Conservation (phyloP, 768 basidiomycete species). For the Auricularia heimuer region DNA sequence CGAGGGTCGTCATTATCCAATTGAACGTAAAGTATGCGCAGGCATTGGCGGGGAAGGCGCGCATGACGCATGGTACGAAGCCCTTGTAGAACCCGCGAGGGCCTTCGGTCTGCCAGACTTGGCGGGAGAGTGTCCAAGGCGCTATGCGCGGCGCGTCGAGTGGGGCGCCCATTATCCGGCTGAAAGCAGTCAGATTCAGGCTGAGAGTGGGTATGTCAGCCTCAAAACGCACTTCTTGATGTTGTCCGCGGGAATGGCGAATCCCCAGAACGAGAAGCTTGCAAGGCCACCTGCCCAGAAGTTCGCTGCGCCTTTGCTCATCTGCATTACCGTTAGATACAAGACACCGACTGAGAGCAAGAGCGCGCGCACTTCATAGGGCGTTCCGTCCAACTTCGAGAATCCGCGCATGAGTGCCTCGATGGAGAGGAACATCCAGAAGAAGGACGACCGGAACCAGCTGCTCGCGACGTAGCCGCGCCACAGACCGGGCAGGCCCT, state of each 20-base stretch:
- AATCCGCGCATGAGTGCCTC: constrained; percentile 61
- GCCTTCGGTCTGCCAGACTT: constrained; percentile 46
- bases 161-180: constrained; percentile 58
- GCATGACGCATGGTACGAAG: constrained; percentile 52
- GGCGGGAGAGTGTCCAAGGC: constrained; percentile 38
- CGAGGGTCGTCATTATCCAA: constrained; percentile 52
- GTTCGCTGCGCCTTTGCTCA: constrained; percentile 50
- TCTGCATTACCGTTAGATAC: constrained; percentile 24
- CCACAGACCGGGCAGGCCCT: constrained; percentile 63
- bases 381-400: constrained; percentile 44
- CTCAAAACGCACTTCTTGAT: constrained; percentile 57
- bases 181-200: constrained; percentile 14
- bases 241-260: constrained; percentile 70
- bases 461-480: constrained; percentile 66
- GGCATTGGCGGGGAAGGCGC: constrained; percentile 74
- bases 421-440: constrained; percentile 69
- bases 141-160: constrained; percentile 30
- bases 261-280: constrained; percentile 55
- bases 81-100: constrained; percentile 54
- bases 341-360: too few species aligned
- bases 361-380: constrained; percentile 37
- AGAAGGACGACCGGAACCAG: constrained; percentile 63
- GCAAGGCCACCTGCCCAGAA: constrained; percentile 57
- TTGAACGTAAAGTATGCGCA: constrained; percentile 74
- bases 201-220: constrained; percentile 4